Evolutionary conservation across 1,284 basidiomycete species (phyloP), one percentile per base, ranked within the genome.

Genomic region (Peniophora sp.): DNA sequence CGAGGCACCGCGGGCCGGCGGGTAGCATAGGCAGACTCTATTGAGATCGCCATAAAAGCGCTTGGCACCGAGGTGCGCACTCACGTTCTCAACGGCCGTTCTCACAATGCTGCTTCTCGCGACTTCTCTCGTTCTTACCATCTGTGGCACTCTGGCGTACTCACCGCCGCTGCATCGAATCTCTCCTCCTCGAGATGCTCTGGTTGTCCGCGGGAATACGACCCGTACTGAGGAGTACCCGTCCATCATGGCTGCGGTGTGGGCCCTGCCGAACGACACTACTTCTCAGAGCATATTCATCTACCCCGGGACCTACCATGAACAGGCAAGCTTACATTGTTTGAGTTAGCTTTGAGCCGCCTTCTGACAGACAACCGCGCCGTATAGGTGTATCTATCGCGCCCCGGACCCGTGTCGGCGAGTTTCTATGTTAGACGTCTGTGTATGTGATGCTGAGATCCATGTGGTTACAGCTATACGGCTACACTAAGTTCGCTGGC

Each of bases 231-330:
- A 72, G n/a, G 74, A 77, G 57, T 78, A 66, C 55, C 58, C 60
- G 10, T 72, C 70, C 6, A 56, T 78, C 20, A 56, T 63, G 3
- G 65, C 69, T 8, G 76, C 75, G 1, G 62, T 78, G 11, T 63
- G 63, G 39, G 63, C 75, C 11, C 62, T 78, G 12, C 73, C 73
- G 2, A 66, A 71, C 51, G 74, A 75, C 58, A 66, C 61, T 48
- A 68, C 70, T 27, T 59, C 65, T 2, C 62, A 68, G 51, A 65
- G 69, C 3, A 76, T 80, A 53, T 81, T 80, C 66, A 71, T 81
- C 38, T 79, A 68, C 56, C 69, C 78, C 14, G 78, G 77, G 8
- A 78, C 72, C 2, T 81, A 80, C 59, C 66, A 62, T 10, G 79
- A 74, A 52, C 78, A 78, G 27, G 27, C 12, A 32, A 32, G 27